A percentile compares a stretch with the other conserved stretches of the same genome.
phyloP scores from a whole-genome alignment of 139 green algal genomes.

The Diplosphaera chodatii region DNA sequence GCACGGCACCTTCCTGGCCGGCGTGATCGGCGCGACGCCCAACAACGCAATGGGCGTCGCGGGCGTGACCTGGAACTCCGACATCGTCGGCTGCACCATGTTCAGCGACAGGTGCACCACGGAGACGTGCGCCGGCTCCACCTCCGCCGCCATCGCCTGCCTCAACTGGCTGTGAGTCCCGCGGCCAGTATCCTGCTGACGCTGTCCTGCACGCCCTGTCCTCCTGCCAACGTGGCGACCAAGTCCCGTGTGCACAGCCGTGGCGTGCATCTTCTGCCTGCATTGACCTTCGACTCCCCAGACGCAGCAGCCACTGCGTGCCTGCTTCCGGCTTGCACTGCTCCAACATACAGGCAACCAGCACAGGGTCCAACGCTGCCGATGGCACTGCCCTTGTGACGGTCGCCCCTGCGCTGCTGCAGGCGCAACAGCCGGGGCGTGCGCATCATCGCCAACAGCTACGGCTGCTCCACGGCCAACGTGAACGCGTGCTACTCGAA shows the following conservation, averaged over 20 bases:
- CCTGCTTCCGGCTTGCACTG: too few relatives aligned
- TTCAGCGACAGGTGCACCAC: background rate
- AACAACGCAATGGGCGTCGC: background rate
- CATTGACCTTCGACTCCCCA: too few relatives aligned
- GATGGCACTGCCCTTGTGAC: too few relatives aligned
- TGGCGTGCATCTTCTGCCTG: too few relatives aligned
- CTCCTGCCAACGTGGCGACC: too few relatives aligned
- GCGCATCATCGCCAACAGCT: background rate
- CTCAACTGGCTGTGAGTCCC: constrained; percentile 1
- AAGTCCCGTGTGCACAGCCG: too few relatives aligned
- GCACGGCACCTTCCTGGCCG: background rate
- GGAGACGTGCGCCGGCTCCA: background rate
- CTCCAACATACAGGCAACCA: too few relatives aligned
- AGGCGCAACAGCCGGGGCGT: background rate
- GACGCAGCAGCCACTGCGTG: too few relatives aligned
- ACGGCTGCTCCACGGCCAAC: background rate
- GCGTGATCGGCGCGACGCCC: background rate
- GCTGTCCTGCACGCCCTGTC: too few relatives aligned
- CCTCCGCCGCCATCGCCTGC: background rate
- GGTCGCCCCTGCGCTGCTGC: too few relatives aligned
- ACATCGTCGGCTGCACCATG: background rate
- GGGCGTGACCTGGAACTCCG: background rate
- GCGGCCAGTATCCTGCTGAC: too few relatives aligned
- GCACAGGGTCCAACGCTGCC: too few relatives aligned
- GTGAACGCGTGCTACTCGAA: background rate